Conservation (phyloP, 2,329 filamentous ascomycete species). For the Fusarium odoratissimum region DNA sequence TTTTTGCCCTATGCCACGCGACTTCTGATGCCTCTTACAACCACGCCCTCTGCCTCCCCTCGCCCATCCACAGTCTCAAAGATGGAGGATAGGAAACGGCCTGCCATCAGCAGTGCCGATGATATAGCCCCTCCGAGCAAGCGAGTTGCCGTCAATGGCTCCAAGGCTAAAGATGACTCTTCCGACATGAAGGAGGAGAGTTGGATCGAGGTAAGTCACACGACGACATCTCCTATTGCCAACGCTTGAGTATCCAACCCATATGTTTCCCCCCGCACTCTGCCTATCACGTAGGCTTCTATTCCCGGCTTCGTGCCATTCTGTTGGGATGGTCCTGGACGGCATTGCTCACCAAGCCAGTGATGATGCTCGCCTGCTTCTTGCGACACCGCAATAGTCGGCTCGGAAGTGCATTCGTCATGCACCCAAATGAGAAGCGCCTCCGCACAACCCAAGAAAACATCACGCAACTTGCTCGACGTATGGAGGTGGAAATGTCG, state of each 20-base stretch:
- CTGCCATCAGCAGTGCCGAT: slow-evolving; percentile 81
- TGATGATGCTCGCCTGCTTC: slow-evolving; percentile 50
- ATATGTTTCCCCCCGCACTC: slow-evolving; percentile 14
- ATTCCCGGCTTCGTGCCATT: slow-evolving; percentile 42
- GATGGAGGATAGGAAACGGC: slow-evolving; percentile 99
- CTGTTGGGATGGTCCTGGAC: slow-evolving; percentile 47
- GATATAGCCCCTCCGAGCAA: slow-evolving; percentile 91
- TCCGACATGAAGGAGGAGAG: slow-evolving; percentile 68
- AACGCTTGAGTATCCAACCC: slow-evolving; percentile 26
- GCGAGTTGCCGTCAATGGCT: slow-evolving; percentile 89
- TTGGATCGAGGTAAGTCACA: slow-evolving; percentile 73
- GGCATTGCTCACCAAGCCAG: slow-evolving; percentile 53
- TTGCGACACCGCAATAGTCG: slow-evolving; percentile 47
- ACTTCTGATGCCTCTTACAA: slow-evolving; percentile 88
- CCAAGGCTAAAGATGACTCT: slow-evolving; percentile 66
- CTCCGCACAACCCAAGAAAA: slow-evolving; percentile 30
- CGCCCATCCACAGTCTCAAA: slow-evolving; percentile 86
- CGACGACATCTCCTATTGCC: slow-evolving; percentile 44
- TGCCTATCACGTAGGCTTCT: slow-evolving; percentile 22
- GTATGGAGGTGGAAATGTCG: slow-evolving; percentile 33
- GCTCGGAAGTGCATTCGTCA: slow-evolving; percentile 41
- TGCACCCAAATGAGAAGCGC: slow-evolving; percentile 38
- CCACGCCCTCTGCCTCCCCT: slow-evolving; percentile 75
- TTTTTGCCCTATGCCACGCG: slow-evolving; percentile 51
- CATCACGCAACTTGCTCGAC: slow-evolving; percentile 39